phyloP scores from a whole-genome alignment of 1,139 yeast species.

The Sugiyamaella novakii region DNA sequence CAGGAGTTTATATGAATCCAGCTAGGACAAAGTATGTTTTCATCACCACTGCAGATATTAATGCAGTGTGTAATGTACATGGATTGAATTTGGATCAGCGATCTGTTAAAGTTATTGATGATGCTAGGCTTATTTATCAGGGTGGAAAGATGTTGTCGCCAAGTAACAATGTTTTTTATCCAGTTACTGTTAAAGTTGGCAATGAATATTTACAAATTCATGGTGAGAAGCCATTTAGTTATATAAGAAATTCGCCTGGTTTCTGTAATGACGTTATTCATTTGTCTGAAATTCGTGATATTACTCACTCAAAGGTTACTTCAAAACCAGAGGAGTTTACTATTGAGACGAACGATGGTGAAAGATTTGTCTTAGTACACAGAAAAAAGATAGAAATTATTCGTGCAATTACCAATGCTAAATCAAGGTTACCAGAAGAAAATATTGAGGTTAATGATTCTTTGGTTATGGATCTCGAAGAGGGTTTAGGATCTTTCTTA shows the following conservation, averaged over 20 bases:
- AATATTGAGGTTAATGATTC: conserved; percentile 18
- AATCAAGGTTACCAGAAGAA: conserved; percentile 28
- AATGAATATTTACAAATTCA: conserved; percentile 64
- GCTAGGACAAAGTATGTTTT: conserved; percentile 31
- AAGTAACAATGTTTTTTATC: conserved; percentile 31
- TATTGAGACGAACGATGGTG: conserved; percentile 46
- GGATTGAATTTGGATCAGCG: conserved; percentile 32
- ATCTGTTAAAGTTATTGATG: conserved; percentile 31
- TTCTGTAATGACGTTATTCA: conserved; percentile 32
- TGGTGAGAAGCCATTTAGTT: conserved; percentile 54
- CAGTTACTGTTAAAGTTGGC: conserved; percentile 69
- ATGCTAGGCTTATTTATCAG: conserved; percentile 30
- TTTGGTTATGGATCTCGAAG: conserved; percentile 31
- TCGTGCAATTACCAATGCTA: conserved; percentile 34
- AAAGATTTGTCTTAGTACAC: conserved; percentile 25
- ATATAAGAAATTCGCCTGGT: conserved; percentile 40
- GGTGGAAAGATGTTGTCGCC: conserved; percentile 19
- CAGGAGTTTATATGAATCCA: conserved; percentile 34
- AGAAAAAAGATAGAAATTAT: conserved; percentile 33
- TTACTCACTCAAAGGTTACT: conserved; percentile 46
- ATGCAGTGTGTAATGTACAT: conserved; percentile 29
- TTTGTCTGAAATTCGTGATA: conserved; percentile 47
- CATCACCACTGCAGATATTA: conserved; percentile 32
- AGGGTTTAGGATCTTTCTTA: conserved; percentile 45
- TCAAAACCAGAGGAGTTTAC: conserved; percentile 61